phyloP scores from a whole-genome alignment of 805 yeast genomes.

The Nakazawaea wickerhamii region DNA sequence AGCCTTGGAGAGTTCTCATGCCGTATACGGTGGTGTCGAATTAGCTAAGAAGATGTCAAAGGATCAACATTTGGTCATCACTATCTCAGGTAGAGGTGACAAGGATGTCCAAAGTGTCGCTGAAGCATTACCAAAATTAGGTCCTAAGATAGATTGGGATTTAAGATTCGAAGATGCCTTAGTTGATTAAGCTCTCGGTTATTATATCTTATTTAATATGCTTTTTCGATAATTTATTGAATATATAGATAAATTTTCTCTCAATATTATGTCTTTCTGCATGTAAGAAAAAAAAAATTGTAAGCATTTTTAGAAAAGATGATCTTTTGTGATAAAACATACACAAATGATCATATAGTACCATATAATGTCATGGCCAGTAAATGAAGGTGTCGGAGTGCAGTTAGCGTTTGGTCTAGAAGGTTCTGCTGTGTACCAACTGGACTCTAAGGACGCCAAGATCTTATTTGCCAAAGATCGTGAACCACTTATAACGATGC shows the following conservation, averaged over 20 bases:
- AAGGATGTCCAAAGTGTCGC: conserved; percentile 98
- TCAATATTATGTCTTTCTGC: no score
- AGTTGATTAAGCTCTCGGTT: background rate
- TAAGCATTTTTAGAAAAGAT: no score
- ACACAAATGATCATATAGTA: conserved; percentile 2
- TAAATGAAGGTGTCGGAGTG: conserved; percentile 30
- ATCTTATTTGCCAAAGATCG: conserved; percentile 24
- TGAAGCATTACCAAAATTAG: conserved; percentile 82
- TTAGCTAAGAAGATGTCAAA: conserved; percentile 77
- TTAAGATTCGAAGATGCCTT: conserved; percentile 61
- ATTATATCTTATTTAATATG: background rate
- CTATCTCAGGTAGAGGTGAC: conserved; percentile 97
- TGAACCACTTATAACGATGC: conserved; percentile 18
- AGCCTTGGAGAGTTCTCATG: conserved; percentile 96
- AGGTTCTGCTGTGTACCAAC: conserved; percentile 26
- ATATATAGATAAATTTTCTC: no score
- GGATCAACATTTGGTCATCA: conserved; percentile 79
- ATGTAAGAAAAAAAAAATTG: no score
- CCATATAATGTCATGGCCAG: conserved; percentile 22
- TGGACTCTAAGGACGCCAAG: conserved; percentile 15
- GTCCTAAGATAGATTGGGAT: conserved; percentile 94
- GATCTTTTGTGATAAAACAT: background rate
- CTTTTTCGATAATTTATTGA: background rate
- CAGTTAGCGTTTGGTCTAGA: conserved; percentile 39
- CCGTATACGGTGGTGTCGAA: conserved; percentile 85